phyloP scores from a whole-genome alignment of 2,329 filamentous ascomycete species.

The Alternaria viburni region DNA sequence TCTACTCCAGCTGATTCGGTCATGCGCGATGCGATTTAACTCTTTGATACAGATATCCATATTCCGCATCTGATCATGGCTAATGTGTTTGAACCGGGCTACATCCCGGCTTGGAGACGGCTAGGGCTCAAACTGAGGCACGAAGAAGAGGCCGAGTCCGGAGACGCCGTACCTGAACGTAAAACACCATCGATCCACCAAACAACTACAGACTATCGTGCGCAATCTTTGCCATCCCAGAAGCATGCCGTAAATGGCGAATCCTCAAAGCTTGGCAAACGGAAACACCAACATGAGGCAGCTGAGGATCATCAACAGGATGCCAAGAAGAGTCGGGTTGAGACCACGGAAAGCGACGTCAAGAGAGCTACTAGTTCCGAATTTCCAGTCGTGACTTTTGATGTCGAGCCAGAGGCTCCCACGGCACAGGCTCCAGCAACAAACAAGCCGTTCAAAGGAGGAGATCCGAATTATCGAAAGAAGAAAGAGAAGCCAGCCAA shows the following conservation, averaged over 20 bases:
- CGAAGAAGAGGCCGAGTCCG: slow-evolving; percentile 46
- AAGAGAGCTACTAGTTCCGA: slow-evolving; percentile 4
- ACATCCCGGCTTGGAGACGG: slow-evolving; percentile 64
- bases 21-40: slow-evolving; percentile 38
- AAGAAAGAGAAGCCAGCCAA: slow-evolving; percentile 35
- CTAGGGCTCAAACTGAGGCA: slow-evolving; percentile 66
- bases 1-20: slow-evolving; percentile 44
- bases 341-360: slow-evolving; percentile 1
- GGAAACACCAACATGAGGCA: slow-evolving; percentile 39
- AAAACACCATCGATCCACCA: slow-evolving; percentile 20
- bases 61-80: slow-evolving; percentile 42
- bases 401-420: slow-evolving; percentile 7
- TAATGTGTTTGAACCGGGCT: slow-evolving; percentile 12
- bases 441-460: slow-evolving; percentile 32
- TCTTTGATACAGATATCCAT: slow-evolving; percentile 27
- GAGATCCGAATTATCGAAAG: slow-evolving; percentile 47
- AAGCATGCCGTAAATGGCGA: slow-evolving; percentile 32
- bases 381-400: background rate
- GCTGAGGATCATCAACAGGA: slow-evolving; percentile 32
- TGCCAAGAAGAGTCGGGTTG: slow-evolving; percentile 36
- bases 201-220: slow-evolving; percentile 10
- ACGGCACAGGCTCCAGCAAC: slow-evolving; percentile 11
- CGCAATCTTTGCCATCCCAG: slow-evolving; percentile 15
- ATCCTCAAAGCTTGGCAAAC: slow-evolving; percentile 45
- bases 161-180: slow-evolving; percentile 33